Percentiles rank a stretch among this genome's conserved stretches.
phyloP scores from a whole-genome alignment of 225 moss, liverwort and hornwort genomes.

The Pseudisothecium myosuroides region DNA sequence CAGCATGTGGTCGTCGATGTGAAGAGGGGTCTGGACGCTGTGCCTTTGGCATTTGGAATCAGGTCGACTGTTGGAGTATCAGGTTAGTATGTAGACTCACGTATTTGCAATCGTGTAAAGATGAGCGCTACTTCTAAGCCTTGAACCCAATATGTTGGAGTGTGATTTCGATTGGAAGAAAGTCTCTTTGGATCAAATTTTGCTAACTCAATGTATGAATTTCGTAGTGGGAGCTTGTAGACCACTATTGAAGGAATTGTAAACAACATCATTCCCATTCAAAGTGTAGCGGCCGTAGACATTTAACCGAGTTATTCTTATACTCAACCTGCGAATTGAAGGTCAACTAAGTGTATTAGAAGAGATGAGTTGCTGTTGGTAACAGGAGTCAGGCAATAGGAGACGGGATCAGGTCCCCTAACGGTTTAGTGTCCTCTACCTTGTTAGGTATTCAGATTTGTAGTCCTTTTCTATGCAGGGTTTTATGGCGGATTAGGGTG shows the following conservation, averaged over 20 bases:
- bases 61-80: conserved; percentile 45
- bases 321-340: background rate
- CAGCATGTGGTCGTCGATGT: conserved; percentile 25
- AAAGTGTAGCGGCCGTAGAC: background rate
- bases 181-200: background rate
- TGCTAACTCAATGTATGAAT: background rate
- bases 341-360: background rate
- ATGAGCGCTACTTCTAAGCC: background rate
- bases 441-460: background rate
- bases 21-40: background rate
- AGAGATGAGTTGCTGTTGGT: background rate
- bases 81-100: conserved; percentile 22
- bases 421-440: background rate
- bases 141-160: background rate
- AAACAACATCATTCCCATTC: background rate
- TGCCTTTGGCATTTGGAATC: conserved; percentile 24
- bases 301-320: background rate
- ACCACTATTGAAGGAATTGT: background rate
- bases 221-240: background rate
- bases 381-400: background rate
- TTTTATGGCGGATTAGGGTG: conserved; percentile 81
- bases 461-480: conserved; percentile 22
- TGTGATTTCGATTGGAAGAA: background rate
- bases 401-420: background rate
- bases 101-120: background rate